Base-by-base conservation (phyloP, 257 asterid species). In the Solanum appendiculatum region DNA sequence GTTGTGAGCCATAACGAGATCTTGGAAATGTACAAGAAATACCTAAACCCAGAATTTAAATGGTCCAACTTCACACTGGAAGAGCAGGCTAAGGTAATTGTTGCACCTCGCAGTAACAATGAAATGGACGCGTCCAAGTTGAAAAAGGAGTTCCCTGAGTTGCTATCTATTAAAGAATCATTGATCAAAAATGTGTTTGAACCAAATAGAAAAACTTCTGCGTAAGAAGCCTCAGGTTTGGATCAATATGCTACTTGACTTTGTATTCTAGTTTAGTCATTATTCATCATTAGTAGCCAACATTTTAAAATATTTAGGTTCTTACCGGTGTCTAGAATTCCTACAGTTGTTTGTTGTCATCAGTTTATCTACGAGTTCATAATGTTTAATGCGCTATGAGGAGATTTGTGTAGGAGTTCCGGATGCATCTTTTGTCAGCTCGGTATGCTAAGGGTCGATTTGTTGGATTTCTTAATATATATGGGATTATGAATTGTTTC, bases 41-140 rank as follows among this genome's bases (percentile, higher is more conserved):
- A 94, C 63, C 94, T 96, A 2, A 91, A 96, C 36, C 95, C 98
- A 8, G 90, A 89, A 68, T 96, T 94, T 90, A 93, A 90, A 66
- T 96, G 87, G 85, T 81, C 89, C 87, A 96, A 96, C 94, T 96
- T 96, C 91, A 96, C 96, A 2, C 94, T 96, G n/a, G 98, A 96
- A 85, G 99, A 95, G 87, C 99, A 96, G 89, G 98, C 99, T 11
- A 96, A 96, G 94, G 99, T 96, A 73, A 96, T 96, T 21, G 92
- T 96, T 87, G 99, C 99, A 64, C 89, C 98, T 11, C 91, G 98
- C 89, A 93, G 98, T 87, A 96, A 96, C 90, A 96, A 96, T 15
- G 99, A 96, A 89, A 87, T 96, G 98, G 98, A 96, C 25, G 98
- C 94, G 1, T 89, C 96, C 60, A 96, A 96, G 90, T 84, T 96